Evolutionary conservation across 768 basidiomycete species (phyloP).

Genomic region (Boletus bicolor): DNA sequence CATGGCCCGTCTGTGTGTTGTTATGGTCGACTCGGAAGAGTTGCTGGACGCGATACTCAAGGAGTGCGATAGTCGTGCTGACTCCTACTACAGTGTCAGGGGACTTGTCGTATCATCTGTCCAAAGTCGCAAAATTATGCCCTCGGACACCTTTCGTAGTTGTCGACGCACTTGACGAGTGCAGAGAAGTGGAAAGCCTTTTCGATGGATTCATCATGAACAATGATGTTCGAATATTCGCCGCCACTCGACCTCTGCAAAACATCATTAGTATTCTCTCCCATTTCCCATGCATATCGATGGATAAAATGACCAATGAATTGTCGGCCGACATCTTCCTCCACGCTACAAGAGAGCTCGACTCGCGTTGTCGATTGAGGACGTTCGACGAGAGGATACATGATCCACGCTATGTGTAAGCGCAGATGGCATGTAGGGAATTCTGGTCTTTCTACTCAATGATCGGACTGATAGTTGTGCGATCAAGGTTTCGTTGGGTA

Average conservation of each 20-base stretch:
- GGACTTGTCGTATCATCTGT: background rate
- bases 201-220: slow-evolving; percentile 1
- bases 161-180: slow-evolving; percentile 21
- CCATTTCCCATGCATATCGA: slow-evolving; percentile 3
- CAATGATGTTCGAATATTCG: slow-evolving; percentile 1
- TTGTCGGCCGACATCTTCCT: slow-evolving; percentile 7
- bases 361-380: slow-evolving; percentile 1
- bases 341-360: slow-evolving; percentile 7
- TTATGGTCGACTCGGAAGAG: background rate
- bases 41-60: background rate
- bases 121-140: background rate
- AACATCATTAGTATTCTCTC: background rate
- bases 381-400: background rate
- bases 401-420: background rate
- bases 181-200: slow-evolving; percentile 2
- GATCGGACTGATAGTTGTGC: no score
- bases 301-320: background rate
- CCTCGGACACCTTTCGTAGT: slow-evolving; percentile 2
- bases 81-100: background rate
- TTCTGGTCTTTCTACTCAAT: background rate
- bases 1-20: background rate
- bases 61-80: background rate
- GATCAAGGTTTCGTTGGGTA: no score
- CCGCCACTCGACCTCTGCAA: slow-evolving; percentile 5
- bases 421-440: slow-evolving; percentile 19